Percentiles rank a stretch among this genome's conserved stretches.
These are phyloP conservation scores for Hippophae rhamnoides DNA, from an alignment of 306 rosid species.

Conservation along the genomic window DNA sequence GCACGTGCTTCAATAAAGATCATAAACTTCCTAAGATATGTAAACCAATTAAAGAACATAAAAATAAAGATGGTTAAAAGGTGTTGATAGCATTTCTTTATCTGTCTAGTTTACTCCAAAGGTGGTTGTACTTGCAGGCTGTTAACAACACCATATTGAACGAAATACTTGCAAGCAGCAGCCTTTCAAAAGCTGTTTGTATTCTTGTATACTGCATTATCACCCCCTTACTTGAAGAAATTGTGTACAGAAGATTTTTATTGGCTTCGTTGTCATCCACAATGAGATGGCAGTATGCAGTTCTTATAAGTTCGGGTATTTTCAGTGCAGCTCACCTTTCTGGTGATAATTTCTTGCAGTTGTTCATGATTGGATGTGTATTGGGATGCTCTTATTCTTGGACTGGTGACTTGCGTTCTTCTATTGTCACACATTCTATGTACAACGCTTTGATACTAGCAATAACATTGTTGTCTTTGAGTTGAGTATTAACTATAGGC, in stretches of 20 bases:
- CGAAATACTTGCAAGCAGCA: slow-evolving; percentile 44
- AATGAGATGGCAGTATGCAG: slow-evolving; percentile 65
- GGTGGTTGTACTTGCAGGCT: slow-evolving; percentile 29
- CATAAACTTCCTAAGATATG: background rate
- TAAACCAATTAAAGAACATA: background rate
- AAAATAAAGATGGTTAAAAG: background rate
- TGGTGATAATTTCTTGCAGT: slow-evolving; percentile 48
- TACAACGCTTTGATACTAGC: slow-evolving; percentile 62
- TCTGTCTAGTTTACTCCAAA: slow-evolving; percentile 2
- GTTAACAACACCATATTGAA: slow-evolving; percentile 51
- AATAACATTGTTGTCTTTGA: slow-evolving; percentile 34
- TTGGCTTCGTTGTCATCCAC: slow-evolving; percentile 50
- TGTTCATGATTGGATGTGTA: slow-evolving; percentile 63
- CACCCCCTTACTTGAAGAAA: slow-evolving; percentile 69
- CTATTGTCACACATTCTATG: slow-evolving; percentile 58
- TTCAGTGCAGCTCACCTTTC: slow-evolving; percentile 79
- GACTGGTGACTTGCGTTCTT: slow-evolving; percentile 56
- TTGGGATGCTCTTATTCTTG: slow-evolving; percentile 74
- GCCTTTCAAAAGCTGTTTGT: slow-evolving; percentile 46
- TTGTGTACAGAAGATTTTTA: slow-evolving; percentile 70
- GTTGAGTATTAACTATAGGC: background rate
- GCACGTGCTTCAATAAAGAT: too few relatives aligned
- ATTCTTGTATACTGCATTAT: slow-evolving; percentile 46
- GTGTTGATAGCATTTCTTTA: slow-evolving; percentile 1
- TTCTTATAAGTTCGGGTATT: slow-evolving; percentile 47